phyloP scores from a whole-genome alignment of 2,329 filamentous ascomycete genomes.

The Xylariaceae sp. region DNA sequence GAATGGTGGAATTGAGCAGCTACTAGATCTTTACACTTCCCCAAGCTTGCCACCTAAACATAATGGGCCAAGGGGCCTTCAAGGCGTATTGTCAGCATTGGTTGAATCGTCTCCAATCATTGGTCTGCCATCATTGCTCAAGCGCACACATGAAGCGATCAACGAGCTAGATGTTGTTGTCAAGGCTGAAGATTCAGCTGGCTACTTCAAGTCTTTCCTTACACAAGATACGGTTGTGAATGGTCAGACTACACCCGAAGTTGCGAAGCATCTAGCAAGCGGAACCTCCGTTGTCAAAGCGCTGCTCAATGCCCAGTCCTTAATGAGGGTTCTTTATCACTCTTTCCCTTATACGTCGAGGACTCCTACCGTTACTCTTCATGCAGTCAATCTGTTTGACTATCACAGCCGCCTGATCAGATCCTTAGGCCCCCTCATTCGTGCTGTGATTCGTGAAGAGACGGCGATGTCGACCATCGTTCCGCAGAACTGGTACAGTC shows the following conservation, averaged over 20 bases:
- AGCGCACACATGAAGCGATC: constrained; percentile 65
- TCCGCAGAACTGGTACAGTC: constrained; percentile 58
- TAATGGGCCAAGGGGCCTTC: constrained; percentile 64
- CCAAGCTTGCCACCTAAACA: constrained; percentile 74
- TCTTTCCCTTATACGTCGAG: constrained; percentile 68
- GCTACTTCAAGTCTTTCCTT: constrained; percentile 69
- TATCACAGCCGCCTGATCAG: constrained; percentile 71
- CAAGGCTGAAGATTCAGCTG: constrained; percentile 42
- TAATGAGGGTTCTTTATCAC: constrained; percentile 69
- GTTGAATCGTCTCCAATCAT: constrained; percentile 76
- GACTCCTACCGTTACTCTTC: constrained; percentile 60
- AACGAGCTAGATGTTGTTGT: constrained; percentile 64
- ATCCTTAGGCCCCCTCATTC: constrained; percentile 70
- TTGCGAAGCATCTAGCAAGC: constrained; percentile 43
- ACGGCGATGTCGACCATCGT: constrained; percentile 68
- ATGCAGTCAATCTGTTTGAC: constrained; percentile 76
- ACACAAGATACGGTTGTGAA: constrained; percentile 34
- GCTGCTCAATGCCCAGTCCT: constrained; percentile 68
- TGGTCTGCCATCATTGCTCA: constrained; percentile 74
- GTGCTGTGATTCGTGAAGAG: constrained; percentile 79
- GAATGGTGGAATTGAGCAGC: constrained; percentile 71
- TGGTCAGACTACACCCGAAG: constrained; percentile 31
- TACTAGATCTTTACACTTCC: constrained; percentile 78
- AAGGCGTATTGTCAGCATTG: constrained; percentile 68
- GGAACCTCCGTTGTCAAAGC: constrained; percentile 78